Evolutionary conservation across 2,329 filamentous ascomycete species (phyloP).

Genomic region (Diplodia sapinea): DNA sequence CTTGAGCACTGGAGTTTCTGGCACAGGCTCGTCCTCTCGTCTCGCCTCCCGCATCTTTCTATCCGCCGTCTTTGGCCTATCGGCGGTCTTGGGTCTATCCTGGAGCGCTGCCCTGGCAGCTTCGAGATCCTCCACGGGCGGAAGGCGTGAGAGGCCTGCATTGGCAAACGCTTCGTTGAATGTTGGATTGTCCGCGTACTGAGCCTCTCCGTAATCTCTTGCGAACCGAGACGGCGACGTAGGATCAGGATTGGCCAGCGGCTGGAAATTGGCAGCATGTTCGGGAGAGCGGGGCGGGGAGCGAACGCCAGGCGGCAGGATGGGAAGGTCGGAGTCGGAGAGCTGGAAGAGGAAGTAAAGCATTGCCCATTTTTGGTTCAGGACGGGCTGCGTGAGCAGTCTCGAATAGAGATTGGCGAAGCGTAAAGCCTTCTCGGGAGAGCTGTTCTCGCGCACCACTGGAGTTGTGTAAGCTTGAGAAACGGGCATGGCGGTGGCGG

Average conservation of each 20-base stretch:
- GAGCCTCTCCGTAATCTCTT: conserved; percentile 1
- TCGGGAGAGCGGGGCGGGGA: conserved; percentile 32
- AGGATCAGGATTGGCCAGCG: conserved; percentile 8
- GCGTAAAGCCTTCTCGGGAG: conserved; percentile 74
- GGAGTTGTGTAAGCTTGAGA: conserved; percentile 32
- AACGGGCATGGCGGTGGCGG: background rate
- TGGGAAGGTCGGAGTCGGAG: conserved; percentile 65
- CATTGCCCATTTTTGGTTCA: conserved; percentile 97
- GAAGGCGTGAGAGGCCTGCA: conserved; percentile 51
- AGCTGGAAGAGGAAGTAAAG: conserved; percentile 88
- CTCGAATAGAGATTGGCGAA: conserved; percentile 92
- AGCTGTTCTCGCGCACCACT: conserved; percentile 77
- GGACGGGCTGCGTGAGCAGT: conserved; percentile 85
- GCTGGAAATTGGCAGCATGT: conserved; percentile 18
- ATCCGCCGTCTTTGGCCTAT: conserved; percentile 35
- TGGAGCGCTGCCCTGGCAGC: conserved; percentile 25
- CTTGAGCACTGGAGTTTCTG: conserved; percentile 19
- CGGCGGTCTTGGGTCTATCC: conserved; percentile 35
- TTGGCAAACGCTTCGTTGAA: conserved; percentile 58
- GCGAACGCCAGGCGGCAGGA: conserved; percentile 45
- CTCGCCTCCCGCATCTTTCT: conserved; percentile 35
- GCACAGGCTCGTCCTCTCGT: conserved; percentile 36
- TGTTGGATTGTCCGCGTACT: conserved; percentile 39
- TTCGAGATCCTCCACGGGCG: conserved; percentile 42
- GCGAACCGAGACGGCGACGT: conserved; percentile 7